phyloP scores from a whole-genome alignment of 768 basidiomycete species.

The Trametes maxima region DNA sequence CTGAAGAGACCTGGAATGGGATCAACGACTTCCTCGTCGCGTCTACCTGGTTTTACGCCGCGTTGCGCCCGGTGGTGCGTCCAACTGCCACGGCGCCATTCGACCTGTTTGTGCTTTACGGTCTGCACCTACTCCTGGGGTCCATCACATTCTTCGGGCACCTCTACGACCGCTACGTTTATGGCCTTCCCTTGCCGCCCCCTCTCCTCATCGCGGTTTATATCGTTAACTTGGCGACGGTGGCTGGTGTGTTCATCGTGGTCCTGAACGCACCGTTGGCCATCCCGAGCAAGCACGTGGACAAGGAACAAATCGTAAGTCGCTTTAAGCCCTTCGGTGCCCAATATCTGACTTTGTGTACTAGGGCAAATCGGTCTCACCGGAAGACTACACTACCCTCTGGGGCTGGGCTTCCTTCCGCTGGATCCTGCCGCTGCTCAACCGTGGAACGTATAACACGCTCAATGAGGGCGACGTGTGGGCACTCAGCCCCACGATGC shows the following conservation, averaged over 20 bases:
- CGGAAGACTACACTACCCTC: slow-evolving; percentile 77
- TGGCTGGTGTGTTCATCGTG: slow-evolving; percentile 47
- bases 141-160: slow-evolving; percentile 55
- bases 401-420: slow-evolving; percentile 71
- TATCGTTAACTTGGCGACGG: slow-evolving; percentile 46
- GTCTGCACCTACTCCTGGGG: slow-evolving; percentile 47
- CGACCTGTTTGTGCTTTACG: slow-evolving; percentile 64
- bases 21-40: slow-evolving; percentile 51
- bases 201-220: slow-evolving; percentile 29
- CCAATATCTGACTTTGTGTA: neutral
- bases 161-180: slow-evolving; percentile 52
- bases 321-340: neutral
- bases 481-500: slow-evolving; percentile 66
- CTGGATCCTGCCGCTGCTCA: slow-evolving; percentile 71
- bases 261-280: slow-evolving; percentile 66
- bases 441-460: slow-evolving; percentile 50
- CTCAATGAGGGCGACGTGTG: slow-evolving; percentile 75
- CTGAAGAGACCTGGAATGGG: slow-evolving; percentile 36
- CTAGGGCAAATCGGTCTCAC: slow-evolving; percentile 58
- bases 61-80: slow-evolving; percentile 53
- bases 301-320: slow-evolving; percentile 65
- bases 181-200: slow-evolving; percentile 46
- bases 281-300: slow-evolving; percentile 56
- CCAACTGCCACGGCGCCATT: slow-evolving; percentile 61
- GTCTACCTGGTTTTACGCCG: slow-evolving; percentile 67